Conservation (phyloP, 2,329 filamentous ascomycete genomes). For the Diaporthe amygdali region DNA sequence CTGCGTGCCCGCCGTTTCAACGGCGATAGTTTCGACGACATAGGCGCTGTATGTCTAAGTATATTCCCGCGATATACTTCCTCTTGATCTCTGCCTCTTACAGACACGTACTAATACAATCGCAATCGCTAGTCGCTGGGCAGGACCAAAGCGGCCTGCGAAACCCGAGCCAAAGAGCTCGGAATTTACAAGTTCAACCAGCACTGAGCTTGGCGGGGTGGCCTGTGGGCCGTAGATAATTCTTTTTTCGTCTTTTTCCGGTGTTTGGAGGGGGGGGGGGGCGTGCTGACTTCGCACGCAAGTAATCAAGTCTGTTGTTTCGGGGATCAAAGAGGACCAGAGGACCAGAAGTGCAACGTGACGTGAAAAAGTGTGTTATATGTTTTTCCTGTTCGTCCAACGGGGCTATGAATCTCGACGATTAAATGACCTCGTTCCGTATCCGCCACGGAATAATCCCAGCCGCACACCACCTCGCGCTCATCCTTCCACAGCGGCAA, state of each 20-base stretch:
- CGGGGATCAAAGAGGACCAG: not conserved
- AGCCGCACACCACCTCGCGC: not conserved
- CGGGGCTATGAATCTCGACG: not conserved
- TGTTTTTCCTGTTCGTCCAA: not conserved
- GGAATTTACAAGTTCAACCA: not conserved
- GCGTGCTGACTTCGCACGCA: not conserved
- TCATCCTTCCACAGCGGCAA: conserved; percentile 37
- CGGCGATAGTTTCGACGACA: not conserved
- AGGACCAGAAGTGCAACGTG: not conserved
- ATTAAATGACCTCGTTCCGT: not conserved
- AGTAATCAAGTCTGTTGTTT: not conserved
- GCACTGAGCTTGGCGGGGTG: not conserved
- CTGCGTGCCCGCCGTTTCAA: not conserved
- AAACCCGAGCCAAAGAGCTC: not conserved
- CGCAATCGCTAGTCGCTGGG: not conserved
- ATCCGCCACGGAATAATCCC: not conserved
- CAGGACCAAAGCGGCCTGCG: not conserved
- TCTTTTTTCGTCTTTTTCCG: not conserved
- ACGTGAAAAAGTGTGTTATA: not conserved
- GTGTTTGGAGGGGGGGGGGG: not conserved
- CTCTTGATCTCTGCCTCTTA: not conserved
- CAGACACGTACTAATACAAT: not conserved
- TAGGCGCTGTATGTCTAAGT: not conserved
- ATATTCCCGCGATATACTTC: no score
- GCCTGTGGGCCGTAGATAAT: not conserved